Percentiles rank a stretch among this genome's conserved stretches.
These are phyloP conservation scores for Colletotrichum euphorbiae DNA, from an alignment of 2,329 filamentous ascomycete genomes.

Conservation along the genomic window DNA sequence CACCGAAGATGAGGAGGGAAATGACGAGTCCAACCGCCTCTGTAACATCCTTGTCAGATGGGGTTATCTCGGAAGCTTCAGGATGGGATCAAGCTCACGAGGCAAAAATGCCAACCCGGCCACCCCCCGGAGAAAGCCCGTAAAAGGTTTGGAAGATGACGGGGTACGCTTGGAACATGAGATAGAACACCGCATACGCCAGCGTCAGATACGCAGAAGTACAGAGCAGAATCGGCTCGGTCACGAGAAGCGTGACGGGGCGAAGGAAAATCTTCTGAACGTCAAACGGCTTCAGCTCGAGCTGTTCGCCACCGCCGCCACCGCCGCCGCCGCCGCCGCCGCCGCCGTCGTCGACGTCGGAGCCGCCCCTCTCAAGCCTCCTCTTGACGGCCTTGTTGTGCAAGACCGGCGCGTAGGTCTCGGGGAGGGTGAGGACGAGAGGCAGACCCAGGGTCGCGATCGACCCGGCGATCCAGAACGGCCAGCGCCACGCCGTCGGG, in stretches of 20 bases:
- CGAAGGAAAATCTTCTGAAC: slow-evolving; percentile 61
- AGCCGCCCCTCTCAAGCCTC: slow-evolving; percentile 59
- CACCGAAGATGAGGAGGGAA: slow-evolving; percentile 41
- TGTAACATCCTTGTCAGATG: slow-evolving; percentile 18
- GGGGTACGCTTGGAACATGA: slow-evolving; percentile 64
- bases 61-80: slow-evolving; percentile 27
- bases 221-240: slow-evolving; percentile 62
- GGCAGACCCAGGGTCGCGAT: slow-evolving; percentile 47
- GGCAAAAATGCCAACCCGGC: slow-evolving; percentile 61
- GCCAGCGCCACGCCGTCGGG: slow-evolving; percentile 55
- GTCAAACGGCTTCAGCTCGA: slow-evolving; percentile 50
- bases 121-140: slow-evolving; percentile 59
- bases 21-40: slow-evolving; percentile 42
- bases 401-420: slow-evolving; percentile 63
- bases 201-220: slow-evolving; percentile 62
- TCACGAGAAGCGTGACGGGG: slow-evolving; percentile 60
- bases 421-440: slow-evolving; percentile 53
- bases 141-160: slow-evolving; percentile 60
- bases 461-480: slow-evolving; percentile 54
- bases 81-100: slow-evolving; percentile 48
- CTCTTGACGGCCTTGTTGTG: slow-evolving; percentile 61
- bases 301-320: slow-evolving; percentile 43
- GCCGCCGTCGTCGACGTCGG: slow-evolving; percentile 47
- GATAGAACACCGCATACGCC: slow-evolving; percentile 63
- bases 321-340: slow-evolving; percentile 43